Evolutionary conservation across 129 eudicot genomes (phyloP).

Genomic region (Logfia minima): DNA sequence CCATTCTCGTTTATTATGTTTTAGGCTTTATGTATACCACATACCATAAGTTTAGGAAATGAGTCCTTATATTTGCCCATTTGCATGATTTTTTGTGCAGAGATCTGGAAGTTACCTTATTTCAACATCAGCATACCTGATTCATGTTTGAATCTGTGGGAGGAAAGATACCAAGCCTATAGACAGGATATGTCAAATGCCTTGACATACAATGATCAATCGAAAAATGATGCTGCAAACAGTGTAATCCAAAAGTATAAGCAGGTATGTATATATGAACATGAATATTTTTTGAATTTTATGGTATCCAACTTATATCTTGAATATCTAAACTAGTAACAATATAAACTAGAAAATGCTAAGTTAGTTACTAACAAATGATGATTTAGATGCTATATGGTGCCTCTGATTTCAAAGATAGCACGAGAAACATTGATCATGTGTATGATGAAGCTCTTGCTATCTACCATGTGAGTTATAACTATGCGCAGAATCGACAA

Average conservation of each 20-base stretch:
- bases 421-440: conserved; percentile 23
- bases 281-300: background rate
- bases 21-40: background rate
- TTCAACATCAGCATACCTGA: conserved; percentile 24
- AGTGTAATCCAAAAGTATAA: conserved; percentile 28
- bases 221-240: conserved; percentile 28
- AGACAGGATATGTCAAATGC: conserved; percentile 28
- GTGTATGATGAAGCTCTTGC: conserved; percentile 36
- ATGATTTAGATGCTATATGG: conserved; percentile 53
- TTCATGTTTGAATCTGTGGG: conserved; percentile 28
- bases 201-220: conserved; percentile 12
- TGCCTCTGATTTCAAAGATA: conserved; percentile 45
- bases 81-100: conserved; percentile 12
- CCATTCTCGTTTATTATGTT: background rate
- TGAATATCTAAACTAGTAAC: background rate
- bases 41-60: background rate
- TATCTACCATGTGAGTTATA: conserved; percentile 44
- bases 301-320: background rate
- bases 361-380: conserved; percentile 3
- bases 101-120: conserved; percentile 27
- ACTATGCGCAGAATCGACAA: conserved; percentile 34
- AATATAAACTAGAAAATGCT: background rate
- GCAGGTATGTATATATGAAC: conserved; percentile 12
- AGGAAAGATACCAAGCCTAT: conserved; percentile 21
- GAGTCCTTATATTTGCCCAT: background rate